Evolutionary conservation across 805 yeast species (phyloP).

Genomic region (Candida succiphila): DNA sequence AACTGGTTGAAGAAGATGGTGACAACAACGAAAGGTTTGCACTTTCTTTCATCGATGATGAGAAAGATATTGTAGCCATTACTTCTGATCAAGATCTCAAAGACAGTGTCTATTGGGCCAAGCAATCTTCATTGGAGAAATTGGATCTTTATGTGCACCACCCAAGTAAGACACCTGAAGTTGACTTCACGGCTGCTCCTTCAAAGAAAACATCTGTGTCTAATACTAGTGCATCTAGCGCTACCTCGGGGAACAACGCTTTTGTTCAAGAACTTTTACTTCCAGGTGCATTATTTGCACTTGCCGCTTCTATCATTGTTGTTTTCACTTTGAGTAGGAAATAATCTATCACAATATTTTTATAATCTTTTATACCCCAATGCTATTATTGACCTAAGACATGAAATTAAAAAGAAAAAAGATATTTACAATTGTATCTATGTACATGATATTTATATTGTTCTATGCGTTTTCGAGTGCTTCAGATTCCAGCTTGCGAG

Average conservation of each 20-base stretch:
- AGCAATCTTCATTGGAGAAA: slow-evolving; percentile 38
- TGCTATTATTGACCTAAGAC: not conserved
- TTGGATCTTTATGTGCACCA: slow-evolving; percentile 69
- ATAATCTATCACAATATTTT: no score
- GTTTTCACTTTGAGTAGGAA: slow-evolving; percentile 44
- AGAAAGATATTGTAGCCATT: slow-evolving; percentile 70
- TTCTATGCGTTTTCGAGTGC: no score
- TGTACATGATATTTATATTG: no score
- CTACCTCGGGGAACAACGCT: slow-evolving; percentile 25
- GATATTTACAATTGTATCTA: not conserved
- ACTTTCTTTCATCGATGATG: slow-evolving; percentile 74
- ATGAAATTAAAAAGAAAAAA: not conserved
- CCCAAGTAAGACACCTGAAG: slow-evolving; percentile 33
- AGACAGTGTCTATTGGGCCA: slow-evolving; percentile 60
- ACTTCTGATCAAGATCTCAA: slow-evolving; percentile 63
- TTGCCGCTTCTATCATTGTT: slow-evolving; percentile 49
- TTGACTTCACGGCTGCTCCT: slow-evolving; percentile 3
- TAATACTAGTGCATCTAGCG: not conserved
- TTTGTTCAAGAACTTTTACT: slow-evolving; percentile 50
- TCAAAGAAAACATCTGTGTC: slow-evolving; percentile 2
- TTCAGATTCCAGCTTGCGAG: slow-evolving; percentile 16
- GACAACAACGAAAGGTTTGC: slow-evolving; percentile 35
- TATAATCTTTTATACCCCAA: not conserved
- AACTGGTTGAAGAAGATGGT: not conserved
- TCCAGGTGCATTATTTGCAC: slow-evolving; percentile 51